Base-by-base conservation (phyloP, 768 basidiomycete genomes). In the Podaxis carcinomalis region DNA sequence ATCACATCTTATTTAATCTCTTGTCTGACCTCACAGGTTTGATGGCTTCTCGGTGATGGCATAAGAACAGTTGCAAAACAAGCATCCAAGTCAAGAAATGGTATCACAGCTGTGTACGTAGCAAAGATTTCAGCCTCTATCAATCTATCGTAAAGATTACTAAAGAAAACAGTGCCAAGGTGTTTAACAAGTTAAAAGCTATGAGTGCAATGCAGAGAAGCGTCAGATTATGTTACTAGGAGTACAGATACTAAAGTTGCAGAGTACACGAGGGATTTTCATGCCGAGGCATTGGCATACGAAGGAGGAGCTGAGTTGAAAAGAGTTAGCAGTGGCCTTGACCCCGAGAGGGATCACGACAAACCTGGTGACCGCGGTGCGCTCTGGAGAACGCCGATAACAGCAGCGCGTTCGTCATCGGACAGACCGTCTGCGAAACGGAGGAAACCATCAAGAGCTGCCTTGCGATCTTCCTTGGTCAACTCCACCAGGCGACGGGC, bases 391-490 rank as follows among this genome's bases (percentile, higher is more conserved):
- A 83, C 83, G 44, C 74, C 72, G 39, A 87, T 78, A 63, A 95
- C 68, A 0, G 80, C 73, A 10, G 80, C 74, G 71, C 83, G 86
- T 65, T 94, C 92, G 25, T 93, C 93, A 23, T 84, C 82, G 0
- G 84, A 82, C 62, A 95, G 79, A 39, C 80, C 80, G 61, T 92
- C 87, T n/a, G 87, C 83, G 10, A 94, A 75, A 52, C 87, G 86
- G 53, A 85, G 72, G 61, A 95, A 81, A 37, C 91, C 87, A 62
- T 88, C 86, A 62, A 95, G 72, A 1, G 89, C 84, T 7, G 86
- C 87, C 74, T 90, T 91, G 52, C 86, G 83, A 70, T 95, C 90
- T 66, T 87, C 86, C 63, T 87, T 85, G 11, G 86, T 81, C 63
- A 89, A 75, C 13, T 84, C 82, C 25, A 91, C 74, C 74, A 95